Evolutionary conservation across 768 basidiomycete species (phyloP), one percentile per base, ranked within the genome.

Genomic region (Favolaschia claudopus): DNA sequence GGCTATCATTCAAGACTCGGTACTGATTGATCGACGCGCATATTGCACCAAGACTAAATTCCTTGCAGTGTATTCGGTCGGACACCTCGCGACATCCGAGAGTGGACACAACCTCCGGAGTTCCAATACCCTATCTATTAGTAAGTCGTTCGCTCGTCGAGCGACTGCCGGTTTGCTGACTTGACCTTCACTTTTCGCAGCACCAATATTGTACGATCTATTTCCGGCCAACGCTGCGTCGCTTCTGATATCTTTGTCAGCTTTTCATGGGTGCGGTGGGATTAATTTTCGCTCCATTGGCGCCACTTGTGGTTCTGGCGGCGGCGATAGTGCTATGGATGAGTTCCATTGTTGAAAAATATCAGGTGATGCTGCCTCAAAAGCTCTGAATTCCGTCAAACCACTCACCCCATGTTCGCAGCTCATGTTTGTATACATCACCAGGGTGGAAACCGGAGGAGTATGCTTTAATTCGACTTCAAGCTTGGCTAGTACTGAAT

Each of bases 191-290:
- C 33, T 44, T 64, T 40, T 31, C 42, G 12, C 58, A 84, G 84
- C 69, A 83, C 86, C 19, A 87, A 89, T 64, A 77, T 84, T 49
- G 85, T 87, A 67, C 58, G 82, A 77, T 58, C 49, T 69, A 14
- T 61, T 69, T 40, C 63, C 63, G 51, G 68, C 66, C 52, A 52
- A 59, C 24, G 32, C 29, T 32, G 22, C 25, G 43, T 14, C 32
- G 33, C 3, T 34, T 28, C 52, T 28, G 54, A 34, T 43, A 28
- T 55, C 27, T 51, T 25, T 15, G 5, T 38, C 64, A 90, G 88
- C 76, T 94, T 36, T 94, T 95, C 76, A 93, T 95, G 89, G 91
- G 79, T n/a, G 84, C 92, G n/a, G 93, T 99, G 43, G 96, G 89
- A 0, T 75, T 99, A 45, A 89, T 97, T 17, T 99, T 99, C 68